A percentile compares a stretch with the other conserved stretches of the same genome.
These are phyloP conservation scores for Backusella morwellensis DNA, from an alignment of 192 early-diverging fungal species.

Conservation along the genomic window DNA sequence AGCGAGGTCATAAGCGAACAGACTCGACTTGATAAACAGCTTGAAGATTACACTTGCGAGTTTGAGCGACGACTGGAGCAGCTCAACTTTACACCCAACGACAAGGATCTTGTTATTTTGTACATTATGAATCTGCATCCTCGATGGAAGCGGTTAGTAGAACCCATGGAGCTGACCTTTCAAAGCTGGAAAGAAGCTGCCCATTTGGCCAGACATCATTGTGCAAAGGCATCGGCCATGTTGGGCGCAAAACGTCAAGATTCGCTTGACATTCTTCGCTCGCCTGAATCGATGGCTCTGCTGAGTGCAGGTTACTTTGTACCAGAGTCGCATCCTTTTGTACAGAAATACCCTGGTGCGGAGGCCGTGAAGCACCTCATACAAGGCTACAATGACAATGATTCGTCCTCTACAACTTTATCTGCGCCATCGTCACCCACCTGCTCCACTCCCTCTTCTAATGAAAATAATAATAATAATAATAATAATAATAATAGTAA, in stretches of 20 bases:
- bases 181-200: conserved; percentile 1
- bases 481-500: neutral
- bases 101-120: conserved; percentile 15
- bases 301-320: conserved; percentile 10
- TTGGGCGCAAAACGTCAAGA: conserved; percentile 1
- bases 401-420: neutral
- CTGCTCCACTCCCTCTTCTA: neutral
- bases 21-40: neutral
- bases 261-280: neutral
- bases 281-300: neutral
- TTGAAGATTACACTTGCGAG: conserved; percentile 16
- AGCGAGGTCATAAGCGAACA: conserved; percentile 1
- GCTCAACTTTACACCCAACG: neutral
- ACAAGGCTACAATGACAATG: neutral
- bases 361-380: neutral
- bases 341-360: neutral
- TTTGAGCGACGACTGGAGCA: neutral
- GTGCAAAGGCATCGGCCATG: conserved; percentile 2
- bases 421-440: neutral
- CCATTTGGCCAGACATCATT: conserved; percentile 4
- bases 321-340: neutral
- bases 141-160: conserved; percentile 20
- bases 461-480: neutral
- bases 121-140: conserved; percentile 24
- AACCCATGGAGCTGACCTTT: conserved; percentile 7